Base-by-base conservation (phyloP, 2,329 filamentous ascomycete species). In the Venturia nashicola region DNA sequence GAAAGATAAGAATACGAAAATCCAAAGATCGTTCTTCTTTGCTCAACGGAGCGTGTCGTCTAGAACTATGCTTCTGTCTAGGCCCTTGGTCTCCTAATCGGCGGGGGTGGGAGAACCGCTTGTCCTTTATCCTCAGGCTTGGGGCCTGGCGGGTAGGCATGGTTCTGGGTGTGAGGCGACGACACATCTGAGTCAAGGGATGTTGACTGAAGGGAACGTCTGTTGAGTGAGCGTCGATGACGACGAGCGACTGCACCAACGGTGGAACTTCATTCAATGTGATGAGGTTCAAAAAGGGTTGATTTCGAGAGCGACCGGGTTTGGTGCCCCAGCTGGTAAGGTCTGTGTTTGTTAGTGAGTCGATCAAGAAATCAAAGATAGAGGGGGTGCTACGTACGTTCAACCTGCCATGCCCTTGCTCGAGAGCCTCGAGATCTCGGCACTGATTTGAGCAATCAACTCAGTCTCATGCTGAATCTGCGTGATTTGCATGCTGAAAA, bases 381-480 rank as follows among this genome's bases (percentile, higher is more conserved):
- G 20, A 7, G n/a, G n/a, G 5, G 9, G 23, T 14, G 23, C 5
- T 9, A 36, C 51, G 3, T 20, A 57, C 51, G 16, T 57, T 57
- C 51, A 57, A 20, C 51, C 51, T 18, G 51, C 51, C 51, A 57
- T 57, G 51, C 51, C 32, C 23, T 57, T 57, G 51, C 51, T 57
- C 12, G 51, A 57, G 18, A 57, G 51, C 5, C 51, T 27, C 16
- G 51, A 57, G 18, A 57, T 57, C 18, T 57, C 51, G 9, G 51
- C 51, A 36, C 51, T 57, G 32, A 57, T 57, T 14, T 57, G 51
- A 36, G 51, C 51, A 57, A 57, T 57, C 51, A 57, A 36, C 51
- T 57, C 51, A n/a, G 51, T 57, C 32, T 57, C 51, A 11, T 57
- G 51, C 20, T 63, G 43, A 27, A 63, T 63, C 42, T 59, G 61